These are phyloP conservation scores for Tuber indicum DNA, from an alignment of 495 filamentous ascomycete genomes.

Conservation along the genomic window DNA sequence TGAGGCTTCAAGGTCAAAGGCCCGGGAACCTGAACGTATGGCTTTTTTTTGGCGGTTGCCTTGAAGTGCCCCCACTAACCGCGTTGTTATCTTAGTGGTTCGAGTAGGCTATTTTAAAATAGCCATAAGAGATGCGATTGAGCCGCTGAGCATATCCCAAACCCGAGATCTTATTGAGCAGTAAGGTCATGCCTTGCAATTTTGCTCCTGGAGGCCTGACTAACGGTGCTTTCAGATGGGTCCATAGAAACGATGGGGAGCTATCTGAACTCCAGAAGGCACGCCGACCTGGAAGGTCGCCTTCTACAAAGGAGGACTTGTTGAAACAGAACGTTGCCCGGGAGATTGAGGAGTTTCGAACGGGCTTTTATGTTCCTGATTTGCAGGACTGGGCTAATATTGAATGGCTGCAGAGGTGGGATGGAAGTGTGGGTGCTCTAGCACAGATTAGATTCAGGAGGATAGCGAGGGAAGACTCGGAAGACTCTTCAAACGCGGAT, in stretches of 20 bases:
- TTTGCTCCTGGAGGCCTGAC: too few relatives aligned
- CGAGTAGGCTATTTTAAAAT: constrained; percentile 40
- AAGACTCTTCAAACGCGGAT: neutral
- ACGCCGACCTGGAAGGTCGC: constrained; percentile 72
- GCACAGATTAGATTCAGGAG: constrained; percentile 52
- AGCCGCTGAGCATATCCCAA: constrained; percentile 18
- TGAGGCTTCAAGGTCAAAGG: constrained; percentile 13
- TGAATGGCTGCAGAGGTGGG: constrained; percentile 53
- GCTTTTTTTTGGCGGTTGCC: neutral
- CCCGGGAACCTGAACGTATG: constrained; percentile 31
- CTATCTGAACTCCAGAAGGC: constrained; percentile 64
- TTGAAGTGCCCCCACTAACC: neutral
- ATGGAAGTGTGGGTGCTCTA: constrained; percentile 56
- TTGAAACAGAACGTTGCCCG: constrained; percentile 61
- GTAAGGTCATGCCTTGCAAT: constrained; percentile 7
- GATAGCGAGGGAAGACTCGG: constrained; percentile 25
- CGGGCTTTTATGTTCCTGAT: constrained; percentile 73
- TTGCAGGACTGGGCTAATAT: constrained; percentile 53
- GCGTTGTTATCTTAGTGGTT: constrained; percentile 22
- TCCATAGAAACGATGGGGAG: constrained; percentile 73
- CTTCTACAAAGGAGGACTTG: constrained; percentile 68
- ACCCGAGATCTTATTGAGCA: constrained; percentile 28
- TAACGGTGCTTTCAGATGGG: constrained; percentile 50
- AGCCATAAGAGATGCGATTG: constrained; percentile 30
- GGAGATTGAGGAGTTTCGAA: constrained; percentile 73